Evolutionary conservation across 306 rosid species (phyloP).

Genomic region (Fragaria ananassa): DNA sequence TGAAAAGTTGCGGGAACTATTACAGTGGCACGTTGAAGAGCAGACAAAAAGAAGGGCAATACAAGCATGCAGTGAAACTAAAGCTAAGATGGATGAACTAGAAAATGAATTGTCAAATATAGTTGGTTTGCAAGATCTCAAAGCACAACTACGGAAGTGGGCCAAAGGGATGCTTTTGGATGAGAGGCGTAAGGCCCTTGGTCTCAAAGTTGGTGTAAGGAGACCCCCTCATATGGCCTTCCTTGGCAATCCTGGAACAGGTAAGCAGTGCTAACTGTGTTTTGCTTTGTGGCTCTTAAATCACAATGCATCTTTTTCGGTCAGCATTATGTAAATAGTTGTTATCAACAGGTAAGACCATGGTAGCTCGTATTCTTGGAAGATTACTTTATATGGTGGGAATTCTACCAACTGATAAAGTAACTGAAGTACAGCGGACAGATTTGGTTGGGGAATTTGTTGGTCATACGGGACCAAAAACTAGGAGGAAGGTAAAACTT

Average conservation of each 20-base stretch:
- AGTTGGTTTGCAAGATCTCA: conserved; percentile 91
- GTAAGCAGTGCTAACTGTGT: conserved; percentile 27
- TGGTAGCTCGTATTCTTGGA: conserved; percentile 94
- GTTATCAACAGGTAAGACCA: conserved; percentile 72
- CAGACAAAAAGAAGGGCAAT: conserved; percentile 80
- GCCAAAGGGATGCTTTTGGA: conserved; percentile 99
- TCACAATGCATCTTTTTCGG: not conserved
- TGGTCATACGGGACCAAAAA: conserved; percentile 97
- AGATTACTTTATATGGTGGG: conserved; percentile 92
- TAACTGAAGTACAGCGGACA: conserved; percentile 93
- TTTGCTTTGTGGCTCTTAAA: not conserved
- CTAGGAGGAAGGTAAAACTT: conserved; percentile 69
- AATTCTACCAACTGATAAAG: conserved; percentile 81
- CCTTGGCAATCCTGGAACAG: conserved; percentile 99
- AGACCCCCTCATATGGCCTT: conserved; percentile 99
- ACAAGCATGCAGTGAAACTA: conserved; percentile 84
- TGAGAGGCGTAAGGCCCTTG: conserved; percentile 93
- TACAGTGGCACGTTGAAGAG: conserved; percentile 61
- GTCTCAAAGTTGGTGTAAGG: conserved; percentile 80
- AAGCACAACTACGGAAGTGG: conserved; percentile 80
- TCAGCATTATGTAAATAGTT: conserved; percentile 13
- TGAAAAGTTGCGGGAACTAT: conserved; percentile 59
- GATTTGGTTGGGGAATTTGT: conserved; percentile 97
- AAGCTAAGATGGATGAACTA: conserved; percentile 85
- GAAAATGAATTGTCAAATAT: conserved; percentile 69